Base-by-base conservation (phyloP, 306 rosid species). In the Medicago arabica region DNA sequence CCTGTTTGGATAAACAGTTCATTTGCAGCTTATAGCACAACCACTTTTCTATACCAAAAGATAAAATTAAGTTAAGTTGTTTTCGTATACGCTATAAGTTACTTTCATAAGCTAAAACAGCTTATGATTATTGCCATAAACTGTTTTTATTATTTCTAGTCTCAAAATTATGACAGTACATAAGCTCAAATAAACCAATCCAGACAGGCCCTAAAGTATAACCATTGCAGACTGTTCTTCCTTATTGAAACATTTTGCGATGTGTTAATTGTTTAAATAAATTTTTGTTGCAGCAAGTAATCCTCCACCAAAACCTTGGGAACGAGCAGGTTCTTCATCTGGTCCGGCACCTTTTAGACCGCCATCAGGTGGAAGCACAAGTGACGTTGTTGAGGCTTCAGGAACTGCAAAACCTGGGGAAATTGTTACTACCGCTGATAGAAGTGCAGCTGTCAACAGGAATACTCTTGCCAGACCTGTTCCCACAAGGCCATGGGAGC, bases 291-390 rank as follows among this genome's bases (percentile, higher is more conserved):
- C 87, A 96, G 99, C 78, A 46, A 85, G 79, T 80, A 76, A 78
- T 83, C 96, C 96, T 70, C 97, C 98, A 21, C 93, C 90, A 13
- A 96, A 96, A 78, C 99, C 98, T 8, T 96, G 99, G 99, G 98
- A 96, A 68, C 89, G 87, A 60, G 89, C 85, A 14, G 97, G 98
- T 78, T 80, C 87, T 51, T 90, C 99, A 3, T 80, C 97, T 21
- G 93, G 98, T 12, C 90, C 98, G 3, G 89, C 92, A 19, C 99
- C 99, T 59, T 96, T 92, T 71, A 96, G 76, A 73, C 97, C 99
- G 14, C 86, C 98, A 9, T 90, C 99, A 15, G 84, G 79, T 34
- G 99, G 99, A 68, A 85, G 74, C 81, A 96, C 99, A 2, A 96
- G 97, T 77, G 90, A 88, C 40, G 90, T 96, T 21, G 99, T 96